These are phyloP conservation scores for Aspergillus sp. DNA, from an alignment of 2,329 filamentous ascomycete genomes.

Conservation along the genomic window DNA sequence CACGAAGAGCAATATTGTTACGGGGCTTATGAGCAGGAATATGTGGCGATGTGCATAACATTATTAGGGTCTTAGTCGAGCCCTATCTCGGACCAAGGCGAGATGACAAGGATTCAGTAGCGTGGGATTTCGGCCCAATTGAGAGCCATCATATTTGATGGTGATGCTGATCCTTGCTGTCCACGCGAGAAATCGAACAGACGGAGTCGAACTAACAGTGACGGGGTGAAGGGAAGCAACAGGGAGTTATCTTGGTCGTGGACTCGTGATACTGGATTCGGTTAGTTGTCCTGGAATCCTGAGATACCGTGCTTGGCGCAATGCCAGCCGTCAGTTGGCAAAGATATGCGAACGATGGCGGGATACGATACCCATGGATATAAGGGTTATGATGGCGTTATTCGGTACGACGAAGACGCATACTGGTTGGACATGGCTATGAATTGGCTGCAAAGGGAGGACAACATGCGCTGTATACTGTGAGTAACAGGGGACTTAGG, in stretches of 20 bases:
- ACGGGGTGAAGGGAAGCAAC: not conserved
- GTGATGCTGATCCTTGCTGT: conserved; percentile 20
- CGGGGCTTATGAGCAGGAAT: not conserved
- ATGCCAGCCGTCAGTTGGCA: too few species aligned
- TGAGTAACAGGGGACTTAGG: not conserved
- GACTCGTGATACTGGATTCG: not conserved
- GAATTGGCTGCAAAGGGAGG: not conserved
- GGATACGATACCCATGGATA: too few species aligned
- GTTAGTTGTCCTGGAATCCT: not conserved
- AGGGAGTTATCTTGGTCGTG: not conserved
- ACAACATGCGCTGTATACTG: not conserved
- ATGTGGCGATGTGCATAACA: too few species aligned
- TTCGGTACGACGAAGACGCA: too few species aligned
- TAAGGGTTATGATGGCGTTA: too few species aligned
- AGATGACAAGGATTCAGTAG: not conserved
- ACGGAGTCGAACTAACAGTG: not conserved
- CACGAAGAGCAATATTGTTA: not conserved
- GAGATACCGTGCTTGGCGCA: not conserved
- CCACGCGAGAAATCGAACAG: conserved; percentile 17
- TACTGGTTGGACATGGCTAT: not conserved
- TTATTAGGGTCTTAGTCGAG: not conserved
- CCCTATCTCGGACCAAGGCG: not conserved
- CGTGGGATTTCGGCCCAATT: not conserved
- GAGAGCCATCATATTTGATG: not conserved
- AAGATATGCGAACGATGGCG: not conserved